Evolutionary conservation across 257 asterid species (phyloP).

Genomic region (Datura wrightii): DNA sequence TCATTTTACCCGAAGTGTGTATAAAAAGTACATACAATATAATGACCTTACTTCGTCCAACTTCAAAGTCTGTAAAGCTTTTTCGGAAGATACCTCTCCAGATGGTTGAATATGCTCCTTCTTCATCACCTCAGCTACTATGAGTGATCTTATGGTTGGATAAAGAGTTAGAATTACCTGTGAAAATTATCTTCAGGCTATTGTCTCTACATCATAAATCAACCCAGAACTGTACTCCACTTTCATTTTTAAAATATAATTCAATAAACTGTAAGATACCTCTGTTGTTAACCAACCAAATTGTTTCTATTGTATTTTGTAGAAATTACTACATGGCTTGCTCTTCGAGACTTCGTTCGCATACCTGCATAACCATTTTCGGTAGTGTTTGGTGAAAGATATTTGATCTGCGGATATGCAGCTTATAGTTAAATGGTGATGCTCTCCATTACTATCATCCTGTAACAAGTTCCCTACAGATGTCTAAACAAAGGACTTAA

Average conservation of each 20-base stretch:
- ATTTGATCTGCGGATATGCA: background rate
- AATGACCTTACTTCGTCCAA: too few species aligned
- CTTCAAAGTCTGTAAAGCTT: too few species aligned
- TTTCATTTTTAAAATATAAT: background rate
- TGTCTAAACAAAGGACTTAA: too few species aligned
- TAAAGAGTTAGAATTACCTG: background rate
- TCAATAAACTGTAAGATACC: background rate
- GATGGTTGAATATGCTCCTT: too few species aligned
- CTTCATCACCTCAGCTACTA: too few species aligned
- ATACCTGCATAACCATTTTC: background rate
- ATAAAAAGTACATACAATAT: too few species aligned
- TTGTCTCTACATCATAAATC: background rate
- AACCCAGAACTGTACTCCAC: background rate
- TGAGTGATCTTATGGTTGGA: too few species aligned
- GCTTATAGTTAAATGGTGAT: background rate
- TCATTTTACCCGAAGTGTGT: too few species aligned
- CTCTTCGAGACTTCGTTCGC: background rate
- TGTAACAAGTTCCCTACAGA: background rate
- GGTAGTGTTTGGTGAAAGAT: background rate
- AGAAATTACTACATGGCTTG: background rate
- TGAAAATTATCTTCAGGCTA: background rate
- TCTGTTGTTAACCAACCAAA: background rate
- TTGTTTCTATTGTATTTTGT: slow-evolving; percentile 1
- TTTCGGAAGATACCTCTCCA: too few species aligned
- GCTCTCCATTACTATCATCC: background rate